Base-by-base conservation (phyloP, 257 asterid genomes). In the Plantago ovata region DNA sequence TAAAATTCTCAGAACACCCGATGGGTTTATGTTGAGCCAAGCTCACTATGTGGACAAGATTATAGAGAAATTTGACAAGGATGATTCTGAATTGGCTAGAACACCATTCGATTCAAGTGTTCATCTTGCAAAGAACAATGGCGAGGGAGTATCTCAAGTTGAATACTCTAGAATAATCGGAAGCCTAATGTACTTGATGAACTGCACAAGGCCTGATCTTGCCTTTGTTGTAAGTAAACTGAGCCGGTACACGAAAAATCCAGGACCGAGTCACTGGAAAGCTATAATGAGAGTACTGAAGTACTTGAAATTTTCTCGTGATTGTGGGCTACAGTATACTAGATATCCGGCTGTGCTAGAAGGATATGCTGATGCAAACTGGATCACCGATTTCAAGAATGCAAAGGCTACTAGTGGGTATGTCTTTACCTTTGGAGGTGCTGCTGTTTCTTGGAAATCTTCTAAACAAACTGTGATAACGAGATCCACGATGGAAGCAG, bases 181-280 rank as follows among this genome's bases (percentile, higher is more conserved):
- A 10, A 60, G 56, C 20, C 46, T 28, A 3, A 60, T 60, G 46
- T 60, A 60, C 23, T 4, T 14, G 10, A 60, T 45, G 56, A 28
- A 18, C 47, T 46, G 18, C 14, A 60, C 45, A 28, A 60, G 46
- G 20, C 46, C 46, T 0, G 10, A 38, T 33, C 45, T 60, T 15
- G 43, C 56, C 1, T 46, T 23, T 28, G 16, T 12, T 1, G 13
- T 57, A 10, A 13, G 46, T 10, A 60, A 32, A 7, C 9, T 60
- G 6, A 60, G 65, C 32, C 24, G 33, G 12, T 60, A 28, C n/a
- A 60, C 56, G 13, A 45, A 55, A 12, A 60, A 47, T 60, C 56
- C 33, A 9, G 33, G 39, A 0, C 13, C 11, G 7, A 55, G 45
- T 7, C 44, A 44, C 2, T 28, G 51, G 51, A 58, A 12, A 10